Evolutionary conservation across 352 stramenopile species (phyloP), one percentile per base, ranked within the genome.

Genomic region (Halophytophthora batemanensis): DNA sequence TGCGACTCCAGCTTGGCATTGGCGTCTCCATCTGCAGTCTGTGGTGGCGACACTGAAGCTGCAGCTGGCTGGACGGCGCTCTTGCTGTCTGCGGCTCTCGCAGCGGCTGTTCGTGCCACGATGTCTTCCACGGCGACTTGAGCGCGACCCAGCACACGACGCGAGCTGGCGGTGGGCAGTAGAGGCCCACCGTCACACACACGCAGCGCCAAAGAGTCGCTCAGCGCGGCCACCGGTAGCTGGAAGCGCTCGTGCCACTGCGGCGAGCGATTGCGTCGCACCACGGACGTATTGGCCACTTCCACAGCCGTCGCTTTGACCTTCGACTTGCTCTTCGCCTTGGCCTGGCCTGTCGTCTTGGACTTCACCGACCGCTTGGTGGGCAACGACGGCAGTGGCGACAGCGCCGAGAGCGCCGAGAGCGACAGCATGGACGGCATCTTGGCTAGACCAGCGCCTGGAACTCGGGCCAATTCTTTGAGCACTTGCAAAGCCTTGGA

Each of bases 171-270:
- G 11, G 51, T 37, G 1, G 46, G 21, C 15, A 64, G 17, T 17
- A 59, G 46, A 8, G 70, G 51, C 6, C 84, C 71, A 57, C 68
- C 82, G 41, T 92, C 79, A 28, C 68, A 75, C 8, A 92, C 65
- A 13, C 61, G 51, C 11, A 88, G 39, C n/a, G 61, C 47, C 23
- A 92, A 50, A 2, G 44, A 42, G 41, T 84, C 77, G 17, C 80
- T 66, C 14, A 92, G 61, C 29, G 72, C 64, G 36, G 44, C 22
- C 35, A 92, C 35, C 15, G 62, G 49, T 18, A 90, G 71, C 37
- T 86, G 66, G 21, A 89, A 87, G 25, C 50, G 66, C 51, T 87
- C 77, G 35, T 66, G 74, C 74, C 77, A 90, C 48, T 79, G 33
- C 31, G 77, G 77, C 10, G 73, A 77, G 7, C 75, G 73, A 44